These are phyloP conservation scores for Mortierella hygrophila DNA, from an alignment of 192 early-diverging fungal genomes.

Conservation along the genomic window DNA sequence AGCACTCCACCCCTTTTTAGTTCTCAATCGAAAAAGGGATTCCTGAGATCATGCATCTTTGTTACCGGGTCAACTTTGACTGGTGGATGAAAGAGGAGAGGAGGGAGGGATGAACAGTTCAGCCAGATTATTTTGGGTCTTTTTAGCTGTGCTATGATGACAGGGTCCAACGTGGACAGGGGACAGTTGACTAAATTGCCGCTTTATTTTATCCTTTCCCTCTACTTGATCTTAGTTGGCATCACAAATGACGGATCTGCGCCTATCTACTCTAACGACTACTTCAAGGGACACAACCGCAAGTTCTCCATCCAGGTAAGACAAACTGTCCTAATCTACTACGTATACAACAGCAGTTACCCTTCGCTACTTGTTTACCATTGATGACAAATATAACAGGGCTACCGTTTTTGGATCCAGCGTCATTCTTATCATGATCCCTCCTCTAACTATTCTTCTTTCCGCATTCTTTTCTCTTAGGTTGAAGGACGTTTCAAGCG, in stretches of 20 bases:
- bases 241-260: conserved; percentile 50
- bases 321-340: not conserved
- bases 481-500: conserved; percentile 54
- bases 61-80: too few species aligned
- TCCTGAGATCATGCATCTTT: too few species aligned
- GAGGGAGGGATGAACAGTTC: not conserved
- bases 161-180: not conserved
- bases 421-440: not conserved
- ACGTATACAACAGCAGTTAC: not conserved
- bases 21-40: too few species aligned
- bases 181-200: not conserved
- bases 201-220: not conserved
- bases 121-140: not conserved
- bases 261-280: conserved; percentile 42
- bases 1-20: not conserved
- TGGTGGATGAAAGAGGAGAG: too few species aligned
- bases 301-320: conserved; percentile 55
- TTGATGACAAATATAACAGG: not conserved
- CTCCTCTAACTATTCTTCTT: not conserved
- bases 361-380: not conserved
- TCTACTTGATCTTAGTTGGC: conserved; percentile 14
- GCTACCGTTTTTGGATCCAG: too few species aligned
- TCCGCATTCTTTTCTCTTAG: not conserved
- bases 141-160: not conserved
- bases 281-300: conserved; percentile 56